Conservation (phyloP, 768 basidiomycete genomes). For the Lentinula edodes region DNA sequence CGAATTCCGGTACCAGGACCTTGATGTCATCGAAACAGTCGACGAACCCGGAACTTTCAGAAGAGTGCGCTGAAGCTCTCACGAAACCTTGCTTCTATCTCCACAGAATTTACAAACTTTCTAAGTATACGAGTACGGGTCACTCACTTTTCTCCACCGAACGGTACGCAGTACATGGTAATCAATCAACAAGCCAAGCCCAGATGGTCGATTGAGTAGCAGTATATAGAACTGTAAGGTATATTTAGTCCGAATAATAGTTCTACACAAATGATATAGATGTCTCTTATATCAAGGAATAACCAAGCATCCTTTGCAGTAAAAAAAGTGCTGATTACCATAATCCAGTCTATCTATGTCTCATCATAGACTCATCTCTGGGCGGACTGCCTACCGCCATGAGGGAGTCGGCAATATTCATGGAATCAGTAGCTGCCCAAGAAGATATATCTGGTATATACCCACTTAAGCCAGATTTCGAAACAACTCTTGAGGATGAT, state of each 20-base stretch:
- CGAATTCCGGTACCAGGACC: neutral
- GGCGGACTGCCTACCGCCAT: conserved; percentile 5
- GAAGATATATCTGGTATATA: conserved; percentile 20
- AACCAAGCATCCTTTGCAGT: neutral
- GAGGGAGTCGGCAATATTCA: neutral
- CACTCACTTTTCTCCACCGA: neutral
- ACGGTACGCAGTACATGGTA: neutral
- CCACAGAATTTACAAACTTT: neutral
- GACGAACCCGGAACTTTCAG: neutral
- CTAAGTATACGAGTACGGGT: neutral
- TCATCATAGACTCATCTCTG: conserved; percentile 1
- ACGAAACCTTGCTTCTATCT: neutral
- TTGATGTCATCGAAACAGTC: neutral
- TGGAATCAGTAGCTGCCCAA: conserved; percentile 24
- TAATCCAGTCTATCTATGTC: neutral
- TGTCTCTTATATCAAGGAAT: neutral
- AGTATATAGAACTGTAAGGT: neutral
- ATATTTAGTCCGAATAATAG: neutral
- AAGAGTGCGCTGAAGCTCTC: neutral
- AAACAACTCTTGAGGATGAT: conserved; percentile 7
- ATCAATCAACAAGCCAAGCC: too few species aligned
- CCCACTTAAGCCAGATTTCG: conserved; percentile 10
- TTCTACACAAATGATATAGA: neutral
- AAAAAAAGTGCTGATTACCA: neutral
- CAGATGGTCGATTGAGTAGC: neutral